A percentile compares a stretch with the other conserved stretches of the same genome.
These are phyloP conservation scores for Pedinophyceae sp. DNA, from an alignment of 139 green algal genomes.

Conservation along the genomic window DNA sequence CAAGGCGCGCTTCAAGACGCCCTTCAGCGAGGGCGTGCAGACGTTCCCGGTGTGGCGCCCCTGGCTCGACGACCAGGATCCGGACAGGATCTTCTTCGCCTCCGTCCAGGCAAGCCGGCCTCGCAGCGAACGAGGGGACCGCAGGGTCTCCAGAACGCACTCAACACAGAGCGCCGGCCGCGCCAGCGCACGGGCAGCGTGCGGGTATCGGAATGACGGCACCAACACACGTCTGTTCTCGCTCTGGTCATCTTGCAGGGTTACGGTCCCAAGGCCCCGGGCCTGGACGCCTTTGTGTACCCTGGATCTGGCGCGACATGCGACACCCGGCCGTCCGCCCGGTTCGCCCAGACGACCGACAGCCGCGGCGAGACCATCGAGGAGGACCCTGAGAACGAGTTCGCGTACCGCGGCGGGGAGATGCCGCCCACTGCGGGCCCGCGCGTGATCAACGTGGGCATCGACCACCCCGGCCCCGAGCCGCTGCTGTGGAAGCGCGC, in stretches of 20 bases:
- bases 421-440: slow-evolving; percentile 22
- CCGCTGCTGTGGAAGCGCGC: slow-evolving; percentile 46
- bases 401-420: slow-evolving; percentile 15
- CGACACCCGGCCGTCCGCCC: slow-evolving; percentile 32
- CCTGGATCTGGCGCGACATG: slow-evolving; percentile 58
- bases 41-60: slow-evolving; percentile 55
- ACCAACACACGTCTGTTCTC: too few relatives aligned
- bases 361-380: not conserved
- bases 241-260: slow-evolving; percentile 66
- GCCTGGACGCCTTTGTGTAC: slow-evolving; percentile 42
- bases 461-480: slow-evolving; percentile 28
- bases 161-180: not conserved
- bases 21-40: slow-evolving; percentile 51
- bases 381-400: slow-evolving; percentile 25
- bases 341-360: not conserved
- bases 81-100: slow-evolving; percentile 76
- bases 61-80: slow-evolving; percentile 67
- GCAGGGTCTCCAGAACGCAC: not conserved
- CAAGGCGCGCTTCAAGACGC: slow-evolving; percentile 32
- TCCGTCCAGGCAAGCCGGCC: slow-evolving; percentile 10
- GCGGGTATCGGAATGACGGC: too few relatives aligned
- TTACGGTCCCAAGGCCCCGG: slow-evolving; percentile 31
- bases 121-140: not conserved
- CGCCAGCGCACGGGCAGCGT: too few relatives aligned
- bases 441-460: slow-evolving; percentile 77